Evolutionary conservation across 352 stramenopile genomes (phyloP), one percentile per base, ranked within the genome.

Genomic region (Pythium pyrilobum): DNA sequence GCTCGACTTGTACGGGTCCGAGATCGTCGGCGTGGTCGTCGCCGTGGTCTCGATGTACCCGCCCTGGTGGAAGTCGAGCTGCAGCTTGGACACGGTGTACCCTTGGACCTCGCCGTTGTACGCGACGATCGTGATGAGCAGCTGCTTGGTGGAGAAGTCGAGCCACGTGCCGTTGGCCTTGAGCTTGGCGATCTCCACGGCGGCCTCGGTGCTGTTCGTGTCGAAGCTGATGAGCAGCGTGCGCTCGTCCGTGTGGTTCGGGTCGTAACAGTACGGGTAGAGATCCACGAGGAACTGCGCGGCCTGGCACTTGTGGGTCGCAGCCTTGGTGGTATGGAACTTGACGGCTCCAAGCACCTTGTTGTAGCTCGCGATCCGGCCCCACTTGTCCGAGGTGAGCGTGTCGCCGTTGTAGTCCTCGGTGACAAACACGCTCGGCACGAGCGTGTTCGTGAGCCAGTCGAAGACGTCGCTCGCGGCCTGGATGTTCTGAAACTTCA

Each of bases 41-140:
- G 57, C 58, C 24, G 52, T 52, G 16, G 36, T 18, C 21, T 67
- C 52, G 21, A 67, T 53, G 46, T 59, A 62, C 10, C 59, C 59
- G 28, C 59, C 59, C 31, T 62, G 59, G 42, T 67, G 59, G 31
- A 67, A 67, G 18, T 67, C 59, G 28, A 67, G 44, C 41, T 58
- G 48, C 5, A 67, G 46, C 43, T 67, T 67, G 47, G 59, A 51
- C 9, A 67, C 53, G 7, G 53, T 67, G 59, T 64, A 67, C 1
- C 59, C 59, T 52, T 74, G 48, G 1, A 74, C 34, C 45, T 74
- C 66, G 8, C 62, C 66, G 20, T 74, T 69, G 66, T 71, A 74
- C 18, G 66, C 62, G 18, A 69, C 63, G 21, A 74, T 33, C 7
- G 55, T 74, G 46, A 74, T 66, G 15, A 57, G 25, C 13, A 74